Conservation (phyloP, 2,329 filamentous ascomycete genomes). For the Fusarium beomiforme region DNA sequence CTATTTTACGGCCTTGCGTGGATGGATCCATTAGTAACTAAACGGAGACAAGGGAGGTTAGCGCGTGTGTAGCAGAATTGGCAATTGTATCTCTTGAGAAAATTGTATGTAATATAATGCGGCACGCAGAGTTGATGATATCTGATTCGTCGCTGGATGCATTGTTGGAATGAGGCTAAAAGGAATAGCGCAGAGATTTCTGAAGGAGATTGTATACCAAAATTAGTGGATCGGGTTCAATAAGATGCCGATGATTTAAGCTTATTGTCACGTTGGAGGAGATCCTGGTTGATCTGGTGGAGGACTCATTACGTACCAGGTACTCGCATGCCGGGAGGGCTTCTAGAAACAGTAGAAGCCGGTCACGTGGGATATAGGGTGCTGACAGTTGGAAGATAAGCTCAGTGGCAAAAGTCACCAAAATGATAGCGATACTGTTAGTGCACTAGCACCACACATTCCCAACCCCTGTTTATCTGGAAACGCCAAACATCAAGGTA, state of each 20-base stretch:
- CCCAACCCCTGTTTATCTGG: conserved; percentile 4
- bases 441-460: conserved; percentile 9
- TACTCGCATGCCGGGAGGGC: conserved; percentile 27
- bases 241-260: conserved; percentile 41
- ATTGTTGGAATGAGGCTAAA: conserved; percentile 19
- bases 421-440: background rate
- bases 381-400: conserved; percentile 4
- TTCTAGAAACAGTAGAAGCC: conserved; percentile 37
- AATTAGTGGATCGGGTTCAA: conserved; percentile 25
- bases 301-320: conserved; percentile 39
- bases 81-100: background rate
- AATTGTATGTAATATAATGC: conserved; percentile 19
- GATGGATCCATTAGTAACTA: conserved; percentile 11
- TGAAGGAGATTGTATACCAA: conserved; percentile 10
- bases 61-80: conserved; percentile 19
- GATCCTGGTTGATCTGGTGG: conserved; percentile 28
- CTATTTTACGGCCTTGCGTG: background rate
- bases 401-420: background rate
- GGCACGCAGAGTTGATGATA: background rate
- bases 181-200: conserved; percentile 24
- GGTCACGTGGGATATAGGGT: conserved; percentile 20
- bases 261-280: conserved; percentile 39
- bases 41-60: conserved; percentile 20
- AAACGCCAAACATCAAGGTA: conserved; percentile 30
- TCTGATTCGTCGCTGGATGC: conserved; percentile 14